These are phyloP conservation scores for Phaeodactylum tricornutum DNA, from an alignment of 108 stramenopile genomes.

Conservation along the genomic window DNA sequence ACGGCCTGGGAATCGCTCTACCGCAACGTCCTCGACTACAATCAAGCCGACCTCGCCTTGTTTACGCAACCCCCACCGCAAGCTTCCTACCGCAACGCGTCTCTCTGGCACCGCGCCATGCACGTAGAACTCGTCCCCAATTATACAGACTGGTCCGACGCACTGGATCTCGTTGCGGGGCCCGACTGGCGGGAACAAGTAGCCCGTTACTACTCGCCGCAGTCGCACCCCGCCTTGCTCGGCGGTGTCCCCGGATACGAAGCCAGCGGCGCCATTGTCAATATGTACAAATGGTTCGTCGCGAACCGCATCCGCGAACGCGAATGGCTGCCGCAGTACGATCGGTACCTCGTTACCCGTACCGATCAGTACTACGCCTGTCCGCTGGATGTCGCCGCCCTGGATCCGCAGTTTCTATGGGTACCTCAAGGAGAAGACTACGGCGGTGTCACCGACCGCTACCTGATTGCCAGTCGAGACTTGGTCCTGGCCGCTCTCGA, in stretches of 20 bases:
- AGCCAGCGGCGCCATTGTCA: conserved; percentile 18
- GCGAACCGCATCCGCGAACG: no score
- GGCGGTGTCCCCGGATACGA: conserved; percentile 7
- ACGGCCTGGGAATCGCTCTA: conserved; percentile 24
- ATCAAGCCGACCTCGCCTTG: conserved; percentile 25
- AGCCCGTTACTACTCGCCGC: no score
- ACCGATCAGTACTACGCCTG: conserved; percentile 38
- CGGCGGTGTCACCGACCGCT: conserved; percentile 25
- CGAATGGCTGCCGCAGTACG: conserved; percentile 13
- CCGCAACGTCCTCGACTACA: conserved; percentile 19
- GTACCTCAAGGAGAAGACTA: conserved; percentile 23
- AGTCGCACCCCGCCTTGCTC: no score
- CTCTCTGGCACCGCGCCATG: conserved; percentile 19
- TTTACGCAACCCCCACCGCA: conserved; percentile 2
- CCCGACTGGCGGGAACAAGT: no score
- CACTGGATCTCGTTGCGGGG: conserved; percentile 31
- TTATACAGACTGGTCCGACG: conserved; percentile 34
- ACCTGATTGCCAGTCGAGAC: conserved; percentile 7
- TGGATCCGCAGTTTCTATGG: conserved; percentile 13
- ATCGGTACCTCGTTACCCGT: conserved; percentile 32
- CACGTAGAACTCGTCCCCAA: conserved; percentile 19
- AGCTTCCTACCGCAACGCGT: no score
- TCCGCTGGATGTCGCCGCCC: conserved; percentile 8
- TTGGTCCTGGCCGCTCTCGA: conserved; percentile 20
- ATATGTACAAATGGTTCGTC: conserved; percentile 31